Base-by-base conservation (phyloP, 1,284 basidiomycete species). In the Puccinia brachypodii region DNA sequence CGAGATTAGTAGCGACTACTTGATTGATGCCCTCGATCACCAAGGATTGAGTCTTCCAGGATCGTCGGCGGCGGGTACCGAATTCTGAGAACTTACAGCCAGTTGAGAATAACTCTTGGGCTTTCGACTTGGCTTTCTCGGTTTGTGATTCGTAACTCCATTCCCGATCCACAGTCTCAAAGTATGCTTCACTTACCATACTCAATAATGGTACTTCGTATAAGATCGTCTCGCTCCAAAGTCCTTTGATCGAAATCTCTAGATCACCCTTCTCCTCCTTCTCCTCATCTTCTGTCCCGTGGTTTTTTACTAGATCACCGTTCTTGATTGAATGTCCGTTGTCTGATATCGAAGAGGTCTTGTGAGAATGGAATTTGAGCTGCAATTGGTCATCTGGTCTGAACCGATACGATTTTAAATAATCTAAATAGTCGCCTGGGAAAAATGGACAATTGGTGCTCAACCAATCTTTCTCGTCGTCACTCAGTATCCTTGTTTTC, bases 151-250 rank as follows among this genome's bases (percentile, higher is more conserved):
- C 90, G 83, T 94, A 91, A 79, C 88, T 90, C 97, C 96, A 99
- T 84, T 94, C 91, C 0, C 88, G 92, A 84, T 92, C 91, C 3
- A 66, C 1, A 14, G 76, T 64, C 69, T 85, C 87, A 85, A 93
- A 94, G 87, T 92, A 92, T 36, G 90, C 90, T 87, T 94, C 91
- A 87, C 93, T 93, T 69, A 95, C 88, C 84, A 92, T 92, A 11
- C 94, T 91, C 94, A 98, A 95, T 68, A 98, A 88, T 1, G 94
- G 95, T 0, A 98, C 95, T 87, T 99, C 96, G 91, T 97, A 99
- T 25, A 98, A 88, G 82, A 99, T 98, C 8, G 93, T 91, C 83
- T 98, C 94, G 0, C 88, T 88, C 96, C 97, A 99, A 3, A 89
- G 89, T 0, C 96, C 96, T 40, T 86, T 85, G 13, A 92, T 91